Percentiles rank a stretch among this genome's conserved stretches.
Evolutionary conservation across 2,329 filamentous ascomycete species (phyloP).

Genomic region (Gaeumannomyces tritici): DNA sequence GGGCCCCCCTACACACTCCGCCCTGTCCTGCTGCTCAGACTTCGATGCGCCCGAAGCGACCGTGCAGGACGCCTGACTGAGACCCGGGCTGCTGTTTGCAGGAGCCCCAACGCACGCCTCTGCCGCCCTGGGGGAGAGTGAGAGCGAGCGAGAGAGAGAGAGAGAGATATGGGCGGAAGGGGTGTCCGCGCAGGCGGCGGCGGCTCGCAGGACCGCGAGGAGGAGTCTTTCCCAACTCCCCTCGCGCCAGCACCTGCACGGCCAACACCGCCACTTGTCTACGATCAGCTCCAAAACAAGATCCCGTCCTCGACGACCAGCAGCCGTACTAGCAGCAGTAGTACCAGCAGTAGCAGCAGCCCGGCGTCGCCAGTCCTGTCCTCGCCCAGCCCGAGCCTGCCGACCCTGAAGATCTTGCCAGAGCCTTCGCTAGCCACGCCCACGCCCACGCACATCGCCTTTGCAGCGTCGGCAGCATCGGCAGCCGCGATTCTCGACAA

Average conservation of each 20-base stretch:
- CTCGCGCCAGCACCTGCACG: neutral
- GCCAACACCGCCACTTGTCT: neutral
- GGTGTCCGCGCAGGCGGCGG: neutral
- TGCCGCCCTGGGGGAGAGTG: neutral
- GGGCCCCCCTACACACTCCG: no score
- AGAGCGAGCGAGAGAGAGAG: neutral
- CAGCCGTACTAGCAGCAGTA: neutral
- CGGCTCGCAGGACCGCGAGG: neutral
- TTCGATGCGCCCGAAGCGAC: neutral
- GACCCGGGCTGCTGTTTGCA: neutral
- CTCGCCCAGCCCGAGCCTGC: conserved; percentile 13
- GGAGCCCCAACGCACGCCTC: neutral
- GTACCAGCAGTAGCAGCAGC: neutral
- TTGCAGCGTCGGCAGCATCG: neutral
- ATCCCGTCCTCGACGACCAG: neutral
- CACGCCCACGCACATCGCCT: neutral
- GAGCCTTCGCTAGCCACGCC: conserved; percentile 11
- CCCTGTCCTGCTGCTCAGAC: neutral
- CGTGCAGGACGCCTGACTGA: neutral
- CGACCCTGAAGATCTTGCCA: conserved; percentile 15
- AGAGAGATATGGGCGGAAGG: neutral
- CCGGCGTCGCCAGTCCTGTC: conserved; percentile 1
- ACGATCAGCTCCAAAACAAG: conserved; percentile 7
- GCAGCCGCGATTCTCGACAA: conserved; percentile 6
- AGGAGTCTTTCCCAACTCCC: neutral